Evolutionary conservation across 768 basidiomycete species (phyloP).

Genomic region (Kwoniella botswanensis): DNA sequence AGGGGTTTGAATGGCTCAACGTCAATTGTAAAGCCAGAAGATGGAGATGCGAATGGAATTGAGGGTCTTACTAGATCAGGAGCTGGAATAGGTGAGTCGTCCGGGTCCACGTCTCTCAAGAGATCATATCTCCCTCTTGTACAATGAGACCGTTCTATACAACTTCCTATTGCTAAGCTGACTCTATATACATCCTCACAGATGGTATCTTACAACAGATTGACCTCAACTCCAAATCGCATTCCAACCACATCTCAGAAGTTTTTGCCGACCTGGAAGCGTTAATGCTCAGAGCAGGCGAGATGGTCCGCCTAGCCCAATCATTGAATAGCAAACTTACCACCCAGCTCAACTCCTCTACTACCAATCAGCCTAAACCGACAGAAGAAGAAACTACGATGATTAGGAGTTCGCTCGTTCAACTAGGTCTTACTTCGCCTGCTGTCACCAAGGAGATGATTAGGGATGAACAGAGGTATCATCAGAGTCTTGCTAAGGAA

Average conservation of each 20-base stretch:
- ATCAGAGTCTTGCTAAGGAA: constrained; percentile 79
- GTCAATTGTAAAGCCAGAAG: not conserved
- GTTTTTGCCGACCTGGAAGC: constrained; percentile 87
- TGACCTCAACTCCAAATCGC: constrained; percentile 68
- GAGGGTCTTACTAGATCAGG: constrained; percentile 13
- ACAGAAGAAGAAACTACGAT: constrained; percentile 66
- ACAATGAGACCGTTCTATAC: too few relatives aligned
- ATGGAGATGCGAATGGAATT: constrained; percentile 1
- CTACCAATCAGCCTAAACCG: constrained; percentile 5
- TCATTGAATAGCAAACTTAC: constrained; percentile 84
- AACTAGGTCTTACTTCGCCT: constrained; percentile 80
- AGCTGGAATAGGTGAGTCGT: constrained; percentile 62
- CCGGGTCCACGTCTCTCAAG: not conserved
- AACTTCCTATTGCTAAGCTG: not conserved
- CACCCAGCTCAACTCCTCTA: constrained; percentile 55
- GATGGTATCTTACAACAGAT: constrained; percentile 83
- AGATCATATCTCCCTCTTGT: not conserved
- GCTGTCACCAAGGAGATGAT: constrained; percentile 90
- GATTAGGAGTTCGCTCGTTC: constrained; percentile 84
- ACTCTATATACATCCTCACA: constrained; percentile 50
- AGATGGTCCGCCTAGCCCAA: constrained; percentile 88
- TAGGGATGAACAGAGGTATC: constrained; percentile 77
- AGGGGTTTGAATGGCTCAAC: constrained; percentile 48
- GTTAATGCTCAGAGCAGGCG: constrained; percentile 85
- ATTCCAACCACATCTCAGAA: constrained; percentile 70